Conservation (phyloP, 345 rosid genomes). For the Clarkia xantiana region DNA sequence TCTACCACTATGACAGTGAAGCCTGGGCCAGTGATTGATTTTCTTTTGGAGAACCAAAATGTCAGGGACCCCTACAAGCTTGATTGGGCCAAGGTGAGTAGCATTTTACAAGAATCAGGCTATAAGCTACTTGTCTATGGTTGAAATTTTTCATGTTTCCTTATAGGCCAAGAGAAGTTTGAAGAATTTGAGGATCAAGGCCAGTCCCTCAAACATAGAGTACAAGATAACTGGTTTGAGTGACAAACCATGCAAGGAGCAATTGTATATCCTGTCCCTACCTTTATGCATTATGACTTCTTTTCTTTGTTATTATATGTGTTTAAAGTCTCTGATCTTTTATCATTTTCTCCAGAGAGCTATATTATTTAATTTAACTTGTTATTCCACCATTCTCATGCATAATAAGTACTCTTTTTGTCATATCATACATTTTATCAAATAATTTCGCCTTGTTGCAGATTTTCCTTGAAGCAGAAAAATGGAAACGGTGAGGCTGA, state of each 20-base stretch:
- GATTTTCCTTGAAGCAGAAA: slow-evolving; percentile 46
- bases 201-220: slow-evolving; percentile 59
- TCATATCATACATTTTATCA: not conserved
- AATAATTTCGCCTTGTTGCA: slow-evolving; percentile 13
- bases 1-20: slow-evolving; percentile 82
- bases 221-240: slow-evolving; percentile 73
- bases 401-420: not conserved
- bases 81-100: slow-evolving; percentile 73
- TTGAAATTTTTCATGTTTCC: slow-evolving; percentile 5
- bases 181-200: slow-evolving; percentile 64
- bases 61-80: slow-evolving; percentile 45
- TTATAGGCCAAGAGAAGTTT: slow-evolving; percentile 51
- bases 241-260: slow-evolving; percentile 46
- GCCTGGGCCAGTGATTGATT: slow-evolving; percentile 76
- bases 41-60: slow-evolving; percentile 51
- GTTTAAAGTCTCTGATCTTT: not conserved
- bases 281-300: not conserved
- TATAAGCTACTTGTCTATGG: not conserved
- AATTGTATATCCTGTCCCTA: slow-evolving; percentile 18
- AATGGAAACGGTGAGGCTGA: slow-evolving; percentile 29
- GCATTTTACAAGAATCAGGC: not conserved
- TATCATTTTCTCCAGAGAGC: not conserved
- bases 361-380: not conserved
- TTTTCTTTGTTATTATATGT: slow-evolving; percentile 2
- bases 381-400: too few relatives aligned